Evolutionary conservation across 495 filamentous ascomycete genomes (phyloP).

Genomic region (Xylaria sp.): DNA sequence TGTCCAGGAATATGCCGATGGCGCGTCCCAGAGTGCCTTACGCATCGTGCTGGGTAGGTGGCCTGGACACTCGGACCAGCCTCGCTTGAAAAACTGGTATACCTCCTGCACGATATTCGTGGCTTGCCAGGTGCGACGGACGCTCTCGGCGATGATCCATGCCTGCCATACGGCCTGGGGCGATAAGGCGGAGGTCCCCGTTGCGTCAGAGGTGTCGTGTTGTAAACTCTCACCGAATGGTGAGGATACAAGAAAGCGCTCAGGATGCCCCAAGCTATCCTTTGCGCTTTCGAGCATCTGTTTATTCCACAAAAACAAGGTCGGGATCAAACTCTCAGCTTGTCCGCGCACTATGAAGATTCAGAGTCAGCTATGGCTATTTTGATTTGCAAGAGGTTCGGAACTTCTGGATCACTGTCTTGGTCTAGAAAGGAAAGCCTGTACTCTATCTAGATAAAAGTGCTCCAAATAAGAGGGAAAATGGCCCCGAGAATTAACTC

Average conservation of each 20-base stretch:
- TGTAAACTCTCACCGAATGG: neutral
- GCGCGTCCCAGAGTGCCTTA: conserved; percentile 46
- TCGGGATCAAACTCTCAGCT: conserved; percentile 54
- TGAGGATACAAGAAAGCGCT: conserved; percentile 28
- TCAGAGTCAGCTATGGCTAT: neutral
- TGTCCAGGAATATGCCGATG: conserved; percentile 38
- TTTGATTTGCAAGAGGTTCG: neutral
- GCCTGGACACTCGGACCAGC: conserved; percentile 44
- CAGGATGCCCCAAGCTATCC: conserved; percentile 34
- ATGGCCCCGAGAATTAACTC: neutral
- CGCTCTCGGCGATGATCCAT: conserved; percentile 47
- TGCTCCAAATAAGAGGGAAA: neutral
- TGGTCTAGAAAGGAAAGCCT: neutral
- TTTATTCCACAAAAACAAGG: conserved; percentile 50
- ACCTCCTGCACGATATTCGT: conserved; percentile 34
- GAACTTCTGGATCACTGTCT: neutral
- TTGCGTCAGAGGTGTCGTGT: neutral
- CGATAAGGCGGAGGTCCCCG: neutral
- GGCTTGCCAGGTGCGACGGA: conserved; percentile 42
- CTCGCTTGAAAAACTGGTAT: conserved; percentile 42
- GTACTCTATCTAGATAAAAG: neutral
- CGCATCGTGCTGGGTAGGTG: conserved; percentile 40
- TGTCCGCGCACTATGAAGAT: conserved; percentile 41
- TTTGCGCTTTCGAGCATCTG: conserved; percentile 45
- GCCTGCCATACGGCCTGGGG: conserved; percentile 43